Conservation (phyloP, 306 rosid species). For the Crataegus laevigata region DNA sequence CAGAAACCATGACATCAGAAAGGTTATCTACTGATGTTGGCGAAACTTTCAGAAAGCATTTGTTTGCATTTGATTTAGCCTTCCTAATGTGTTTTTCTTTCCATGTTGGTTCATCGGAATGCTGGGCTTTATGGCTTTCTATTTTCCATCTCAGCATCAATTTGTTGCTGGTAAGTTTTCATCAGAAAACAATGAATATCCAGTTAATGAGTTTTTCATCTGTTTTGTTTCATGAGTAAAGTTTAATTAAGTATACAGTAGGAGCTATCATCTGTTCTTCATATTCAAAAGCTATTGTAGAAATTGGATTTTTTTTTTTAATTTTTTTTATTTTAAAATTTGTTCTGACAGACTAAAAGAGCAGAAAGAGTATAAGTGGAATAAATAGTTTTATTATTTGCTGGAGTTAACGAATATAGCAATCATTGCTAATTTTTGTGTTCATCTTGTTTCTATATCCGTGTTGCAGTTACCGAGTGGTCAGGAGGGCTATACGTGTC, state of each 20-base stretch:
- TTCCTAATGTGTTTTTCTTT: slow-evolving; percentile 30
- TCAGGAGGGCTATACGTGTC: slow-evolving; percentile 94
- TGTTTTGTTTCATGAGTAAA: background rate
- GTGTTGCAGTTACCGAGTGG: slow-evolving; percentile 87
- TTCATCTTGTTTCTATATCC: slow-evolving; percentile 4
- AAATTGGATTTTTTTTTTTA: background rate
- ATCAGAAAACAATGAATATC: background rate
- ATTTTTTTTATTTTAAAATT: background rate
- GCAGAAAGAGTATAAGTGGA: background rate
- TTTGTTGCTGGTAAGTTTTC: slow-evolving; percentile 91
- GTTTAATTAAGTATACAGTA: background rate
- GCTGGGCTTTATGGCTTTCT: slow-evolving; percentile 39
- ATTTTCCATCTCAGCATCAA: slow-evolving; percentile 73
- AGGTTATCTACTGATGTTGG: slow-evolving; percentile 45
- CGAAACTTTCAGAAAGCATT: background rate
- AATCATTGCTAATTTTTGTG: background rate
- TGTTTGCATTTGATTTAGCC: slow-evolving; percentile 11
- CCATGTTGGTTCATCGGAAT: slow-evolving; percentile 30
- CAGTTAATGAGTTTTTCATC: background rate
- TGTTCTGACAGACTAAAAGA: background rate
- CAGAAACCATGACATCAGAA: slow-evolving; percentile 84
- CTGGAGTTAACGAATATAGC: background rate
- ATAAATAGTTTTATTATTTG: background rate
- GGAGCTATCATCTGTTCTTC: background rate
- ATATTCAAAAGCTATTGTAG: background rate